Conservation (phyloP, 2,329 filamentous ascomycete species). For the Proliferodiscus dingleyae region DNA sequence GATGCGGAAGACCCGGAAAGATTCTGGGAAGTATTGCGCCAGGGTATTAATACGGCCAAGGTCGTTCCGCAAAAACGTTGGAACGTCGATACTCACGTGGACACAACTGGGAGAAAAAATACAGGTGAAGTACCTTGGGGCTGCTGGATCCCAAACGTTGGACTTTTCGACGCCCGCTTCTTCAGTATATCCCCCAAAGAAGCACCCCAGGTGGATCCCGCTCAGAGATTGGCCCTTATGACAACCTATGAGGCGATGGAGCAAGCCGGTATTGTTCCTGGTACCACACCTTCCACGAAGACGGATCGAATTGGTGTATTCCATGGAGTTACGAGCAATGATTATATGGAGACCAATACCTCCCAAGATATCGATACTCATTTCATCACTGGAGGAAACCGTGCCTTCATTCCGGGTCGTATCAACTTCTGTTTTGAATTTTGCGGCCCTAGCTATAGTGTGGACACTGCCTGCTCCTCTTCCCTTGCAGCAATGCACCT, state of each 20-base stretch:
- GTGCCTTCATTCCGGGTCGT: conserved; percentile 27
- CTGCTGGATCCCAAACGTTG: conserved; percentile 65
- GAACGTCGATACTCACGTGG: conserved; percentile 65
- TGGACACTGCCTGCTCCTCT: conserved; percentile 56
- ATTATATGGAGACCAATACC: conserved; percentile 23
- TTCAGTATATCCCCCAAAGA: conserved; percentile 83
- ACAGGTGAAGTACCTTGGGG: conserved; percentile 71
- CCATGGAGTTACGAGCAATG: conserved; percentile 23
- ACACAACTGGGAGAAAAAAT: conserved; percentile 70
- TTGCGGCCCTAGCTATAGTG: conserved; percentile 46
- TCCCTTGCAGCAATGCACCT: conserved; percentile 50
- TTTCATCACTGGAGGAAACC: conserved; percentile 42
- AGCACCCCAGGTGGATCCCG: conserved; percentile 73
- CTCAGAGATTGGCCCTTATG: conserved; percentile 68
- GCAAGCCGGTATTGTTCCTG: conserved; percentile 64
- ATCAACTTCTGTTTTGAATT: conserved; percentile 36
- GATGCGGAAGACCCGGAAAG: conserved; percentile 66
- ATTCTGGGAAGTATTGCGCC: conserved; percentile 70
- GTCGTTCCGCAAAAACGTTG: conserved; percentile 55
- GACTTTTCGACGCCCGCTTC: conserved; percentile 71
- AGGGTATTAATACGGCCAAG: conserved; percentile 69
- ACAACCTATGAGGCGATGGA: conserved; percentile 78
- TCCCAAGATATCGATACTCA: conserved; percentile 25
- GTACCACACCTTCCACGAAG: conserved; percentile 21
- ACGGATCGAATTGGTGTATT: conserved; percentile 36